Conservation (phyloP, 1,284 basidiomycete genomes). For the Omphalotus olearius region DNA sequence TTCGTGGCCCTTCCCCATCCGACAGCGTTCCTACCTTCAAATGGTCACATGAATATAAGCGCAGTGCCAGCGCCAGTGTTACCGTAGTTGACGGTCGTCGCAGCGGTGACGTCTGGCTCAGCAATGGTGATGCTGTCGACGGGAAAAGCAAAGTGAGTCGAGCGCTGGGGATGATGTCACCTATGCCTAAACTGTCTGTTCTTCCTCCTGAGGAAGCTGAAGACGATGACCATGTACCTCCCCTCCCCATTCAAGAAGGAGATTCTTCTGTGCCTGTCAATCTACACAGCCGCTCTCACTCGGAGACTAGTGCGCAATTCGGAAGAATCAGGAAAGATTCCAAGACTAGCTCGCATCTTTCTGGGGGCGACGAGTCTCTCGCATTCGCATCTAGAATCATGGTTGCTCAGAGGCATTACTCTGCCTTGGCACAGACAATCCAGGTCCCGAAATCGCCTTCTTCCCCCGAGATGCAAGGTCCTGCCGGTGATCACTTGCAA, state of each 20-base stretch:
- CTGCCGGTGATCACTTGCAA: constrained; percentile 24
- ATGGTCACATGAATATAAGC: constrained; percentile 55
- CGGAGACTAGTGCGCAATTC: constrained; percentile 50
- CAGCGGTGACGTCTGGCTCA: constrained; percentile 67
- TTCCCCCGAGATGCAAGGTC: constrained; percentile 26
- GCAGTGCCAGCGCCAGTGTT: constrained; percentile 54
- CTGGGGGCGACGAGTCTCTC: constrained; percentile 44
- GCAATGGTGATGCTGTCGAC: constrained; percentile 62
- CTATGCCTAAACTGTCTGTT: constrained; percentile 62
- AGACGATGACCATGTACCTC: constrained; percentile 33
- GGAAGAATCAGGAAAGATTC: constrained; percentile 48
- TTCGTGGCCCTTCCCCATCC: constrained; percentile 37
- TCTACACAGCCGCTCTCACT: constrained; percentile 45
- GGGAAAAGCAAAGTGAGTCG: constrained; percentile 56
- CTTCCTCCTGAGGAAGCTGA: constrained; percentile 47
- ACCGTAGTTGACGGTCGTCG: constrained; percentile 66
- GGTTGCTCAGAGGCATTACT: constrained; percentile 67
- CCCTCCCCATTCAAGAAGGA: constrained; percentile 44
- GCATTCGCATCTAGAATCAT: constrained; percentile 54
- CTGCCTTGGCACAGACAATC: constrained; percentile 58
- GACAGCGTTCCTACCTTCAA: constrained; percentile 34
- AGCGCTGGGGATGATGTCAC: constrained; percentile 52
- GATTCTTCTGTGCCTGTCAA: constrained; percentile 35
- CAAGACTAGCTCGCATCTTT: constrained; percentile 48
- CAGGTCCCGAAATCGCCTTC: constrained; percentile 39